phyloP scores from a whole-genome alignment of 78 protist species.

The Creolimax fragrantissima region DNA sequence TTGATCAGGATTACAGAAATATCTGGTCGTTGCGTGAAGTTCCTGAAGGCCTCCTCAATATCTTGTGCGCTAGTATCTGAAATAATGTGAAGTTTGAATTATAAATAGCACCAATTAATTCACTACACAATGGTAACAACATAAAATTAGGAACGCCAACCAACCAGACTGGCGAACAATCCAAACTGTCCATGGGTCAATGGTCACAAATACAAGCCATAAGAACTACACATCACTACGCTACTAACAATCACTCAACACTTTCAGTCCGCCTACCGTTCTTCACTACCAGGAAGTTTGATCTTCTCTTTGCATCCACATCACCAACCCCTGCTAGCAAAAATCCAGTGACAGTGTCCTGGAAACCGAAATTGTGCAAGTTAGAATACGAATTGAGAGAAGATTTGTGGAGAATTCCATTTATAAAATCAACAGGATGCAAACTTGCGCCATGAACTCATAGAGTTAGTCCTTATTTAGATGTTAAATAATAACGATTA shows the following conservation, averaged over 20 bases:
- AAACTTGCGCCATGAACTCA: no score
- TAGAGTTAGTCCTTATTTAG: no score
- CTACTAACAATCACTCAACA: no score
- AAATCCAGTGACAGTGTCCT: slow-evolving; percentile 84
- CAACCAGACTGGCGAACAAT: no score
- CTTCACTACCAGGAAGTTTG: slow-evolving; percentile 65
- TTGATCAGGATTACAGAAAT: slow-evolving; percentile 65
- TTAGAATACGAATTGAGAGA: not conserved
- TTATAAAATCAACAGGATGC: not conserved
- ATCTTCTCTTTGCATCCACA: slow-evolving; percentile 31
- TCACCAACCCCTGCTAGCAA: slow-evolving; percentile 83
- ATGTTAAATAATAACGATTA: not conserved
- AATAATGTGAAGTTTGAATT: no score
- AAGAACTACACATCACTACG: no score
- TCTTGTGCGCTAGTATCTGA: slow-evolving; percentile 42
- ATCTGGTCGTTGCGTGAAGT: slow-evolving; percentile 53
- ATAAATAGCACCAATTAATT: no score
- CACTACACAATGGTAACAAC: no score
- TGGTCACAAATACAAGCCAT: no score
- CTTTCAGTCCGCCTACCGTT: slow-evolving; percentile 54
- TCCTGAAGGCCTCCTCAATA: slow-evolving; percentile 64
- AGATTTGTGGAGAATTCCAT: not conserved
- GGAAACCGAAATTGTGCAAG: not conserved
- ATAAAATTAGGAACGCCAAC: no score
- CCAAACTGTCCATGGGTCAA: no score